Evolutionary conservation across 352 stramenopile species (phyloP).

Genomic region (Pythium biforme): DNA sequence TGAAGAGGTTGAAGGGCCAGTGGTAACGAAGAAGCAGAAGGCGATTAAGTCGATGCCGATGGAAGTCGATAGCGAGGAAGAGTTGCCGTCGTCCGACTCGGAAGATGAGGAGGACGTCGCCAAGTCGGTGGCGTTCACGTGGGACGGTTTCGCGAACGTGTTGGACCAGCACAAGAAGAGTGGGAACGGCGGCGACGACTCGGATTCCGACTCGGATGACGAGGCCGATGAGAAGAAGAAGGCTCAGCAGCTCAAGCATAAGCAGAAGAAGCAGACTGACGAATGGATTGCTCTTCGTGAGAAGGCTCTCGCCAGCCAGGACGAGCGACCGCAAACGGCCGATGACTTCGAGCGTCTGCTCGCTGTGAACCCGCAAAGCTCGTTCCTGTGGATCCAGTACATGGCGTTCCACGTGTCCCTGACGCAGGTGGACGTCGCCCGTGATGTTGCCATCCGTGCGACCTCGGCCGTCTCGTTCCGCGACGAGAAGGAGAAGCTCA

Average conservation of each 20-base stretch:
- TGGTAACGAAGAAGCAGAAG: constrained; percentile 29
- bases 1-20: constrained; percentile 37
- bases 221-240: constrained; percentile 54
- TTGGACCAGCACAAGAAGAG: constrained; percentile 42
- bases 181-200: constrained; percentile 43
- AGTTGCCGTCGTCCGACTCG: constrained; percentile 56
- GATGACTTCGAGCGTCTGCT: constrained; percentile 96
- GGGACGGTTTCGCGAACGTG: constrained; percentile 84
- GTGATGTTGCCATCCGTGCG: constrained; percentile 91
- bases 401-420: constrained; percentile 97
- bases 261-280: constrained; percentile 92
- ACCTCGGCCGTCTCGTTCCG: constrained; percentile 95
- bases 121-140: constrained; percentile 77
- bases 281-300: constrained; percentile 95
- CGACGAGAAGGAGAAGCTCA: constrained; percentile 96
- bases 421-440: constrained; percentile 91
- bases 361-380: constrained; percentile 92
- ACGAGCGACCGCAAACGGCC: constrained; percentile 90
- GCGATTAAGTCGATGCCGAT: constrained; percentile 35
- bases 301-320: constrained; percentile 89
- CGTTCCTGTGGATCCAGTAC: constrained; percentile 97
- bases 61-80: constrained; percentile 43
- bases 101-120: constrained; percentile 48
- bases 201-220: constrained; percentile 52
- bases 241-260: constrained; percentile 77